phyloP scores from a whole-genome alignment of 1,284 basidiomycete species.

The Apiotrichum gracile region DNA sequence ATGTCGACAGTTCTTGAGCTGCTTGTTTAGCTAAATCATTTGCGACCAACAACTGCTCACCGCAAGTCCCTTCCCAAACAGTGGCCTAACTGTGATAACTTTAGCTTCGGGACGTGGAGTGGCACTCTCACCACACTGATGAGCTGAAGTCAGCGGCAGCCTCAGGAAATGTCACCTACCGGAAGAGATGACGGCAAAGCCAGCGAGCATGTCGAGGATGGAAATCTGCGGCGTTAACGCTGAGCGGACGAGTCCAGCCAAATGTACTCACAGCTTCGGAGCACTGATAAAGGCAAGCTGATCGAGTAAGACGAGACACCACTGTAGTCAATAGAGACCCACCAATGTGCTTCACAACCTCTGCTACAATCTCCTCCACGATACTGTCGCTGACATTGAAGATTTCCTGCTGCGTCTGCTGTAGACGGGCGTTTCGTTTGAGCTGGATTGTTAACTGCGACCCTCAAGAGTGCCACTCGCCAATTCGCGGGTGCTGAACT shows the following conservation, averaged over 20 bases:
- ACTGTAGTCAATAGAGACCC: constrained; percentile 6
- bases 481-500: constrained; percentile 73
- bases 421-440: constrained; percentile 28
- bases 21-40: background rate
- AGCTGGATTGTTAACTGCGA: constrained; percentile 15
- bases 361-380: constrained; percentile 62
- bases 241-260: background rate
- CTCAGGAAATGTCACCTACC: constrained; percentile 48
- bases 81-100: constrained; percentile 64
- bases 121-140: background rate
- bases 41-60: constrained; percentile 20
- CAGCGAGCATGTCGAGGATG: constrained; percentile 70
- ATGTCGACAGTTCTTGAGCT: constrained; percentile 74
- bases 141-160: constrained; percentile 1
- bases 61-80: constrained; percentile 76
- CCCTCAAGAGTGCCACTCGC: constrained; percentile 47
- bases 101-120: background rate
- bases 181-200: constrained; percentile 67
- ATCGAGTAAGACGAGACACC: constrained; percentile 3
- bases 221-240: constrained; percentile 57
- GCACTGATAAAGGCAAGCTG: constrained; percentile 68
- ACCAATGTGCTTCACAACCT: constrained; percentile 60
- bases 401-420: constrained; percentile 45
- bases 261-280: constrained; percentile 66
- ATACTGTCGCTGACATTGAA: constrained; percentile 75